phyloP scores from a whole-genome alignment of 139 green algal species.

The Tetraselmis chui region DNA sequence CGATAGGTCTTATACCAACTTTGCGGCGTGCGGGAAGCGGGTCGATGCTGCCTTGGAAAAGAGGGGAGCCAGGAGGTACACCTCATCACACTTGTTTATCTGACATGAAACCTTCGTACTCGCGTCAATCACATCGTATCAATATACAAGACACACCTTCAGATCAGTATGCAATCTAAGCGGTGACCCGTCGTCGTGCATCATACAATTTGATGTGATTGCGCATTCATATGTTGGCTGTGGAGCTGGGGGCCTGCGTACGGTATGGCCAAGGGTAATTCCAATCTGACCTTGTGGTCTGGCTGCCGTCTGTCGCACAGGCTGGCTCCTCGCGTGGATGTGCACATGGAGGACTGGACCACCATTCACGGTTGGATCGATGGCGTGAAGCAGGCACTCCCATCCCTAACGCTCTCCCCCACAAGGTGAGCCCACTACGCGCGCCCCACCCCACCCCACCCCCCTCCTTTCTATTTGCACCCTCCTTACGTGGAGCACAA shows the following conservation, averaged over 20 bases:
- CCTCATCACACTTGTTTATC: no score
- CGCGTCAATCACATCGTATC: no score
- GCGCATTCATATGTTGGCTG: not conserved
- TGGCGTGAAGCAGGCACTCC: constrained; percentile 33
- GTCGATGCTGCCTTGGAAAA: constrained; percentile 54
- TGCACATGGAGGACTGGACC: constrained; percentile 78
- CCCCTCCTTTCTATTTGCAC: no score
- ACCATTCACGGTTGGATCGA: constrained; percentile 66
- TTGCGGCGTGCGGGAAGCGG: constrained; percentile 70
- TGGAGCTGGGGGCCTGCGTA: no score
- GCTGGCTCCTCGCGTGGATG: constrained; percentile 41
- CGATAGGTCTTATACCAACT: constrained; percentile 81
- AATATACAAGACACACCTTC: no score
- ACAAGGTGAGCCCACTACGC: not conserved
- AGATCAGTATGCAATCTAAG: no score
- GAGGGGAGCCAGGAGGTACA: constrained; percentile 30
- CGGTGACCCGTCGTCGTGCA: no score
- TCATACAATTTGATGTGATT: no score
- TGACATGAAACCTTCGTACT: no score
- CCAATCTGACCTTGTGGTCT: no score
- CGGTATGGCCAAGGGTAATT: no score
- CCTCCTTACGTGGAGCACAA: no score
- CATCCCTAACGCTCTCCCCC: constrained; percentile 25
- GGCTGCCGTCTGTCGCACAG: not conserved
- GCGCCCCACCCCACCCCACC: not conserved